Evolutionary conservation across 2,329 filamentous ascomycete genomes (phyloP).

Genomic region (Diatrype stigma): DNA sequence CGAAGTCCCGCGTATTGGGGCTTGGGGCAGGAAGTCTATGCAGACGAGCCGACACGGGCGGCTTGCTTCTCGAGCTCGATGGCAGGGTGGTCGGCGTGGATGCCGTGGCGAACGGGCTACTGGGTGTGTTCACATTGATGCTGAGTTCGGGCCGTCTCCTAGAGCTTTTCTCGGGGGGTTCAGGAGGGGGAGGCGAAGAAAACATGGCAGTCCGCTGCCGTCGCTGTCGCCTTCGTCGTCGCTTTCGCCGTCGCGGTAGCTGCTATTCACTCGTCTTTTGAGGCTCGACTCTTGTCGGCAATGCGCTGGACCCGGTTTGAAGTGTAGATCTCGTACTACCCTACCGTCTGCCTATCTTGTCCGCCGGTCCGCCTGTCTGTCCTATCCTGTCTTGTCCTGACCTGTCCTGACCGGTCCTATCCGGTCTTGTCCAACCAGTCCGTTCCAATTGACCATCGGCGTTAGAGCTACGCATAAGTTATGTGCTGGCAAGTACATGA

Average conservation of each 20-base stretch:
- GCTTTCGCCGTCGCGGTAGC: background rate
- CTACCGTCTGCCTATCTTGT: background rate
- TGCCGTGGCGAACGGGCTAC: constrained; percentile 24
- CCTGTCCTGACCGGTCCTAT: background rate
- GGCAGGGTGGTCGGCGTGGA: background rate
- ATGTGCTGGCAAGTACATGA: background rate
- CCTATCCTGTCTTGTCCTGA: background rate
- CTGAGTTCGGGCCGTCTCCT: constrained; percentile 34
- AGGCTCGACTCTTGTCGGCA: too few relatives aligned
- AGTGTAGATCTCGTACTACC: background rate
- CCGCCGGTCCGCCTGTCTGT: background rate
- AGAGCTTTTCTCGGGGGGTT: constrained; percentile 6
- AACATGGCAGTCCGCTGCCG: background rate
- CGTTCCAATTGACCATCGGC: background rate
- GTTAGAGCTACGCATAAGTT: background rate
- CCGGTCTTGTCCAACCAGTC: background rate
- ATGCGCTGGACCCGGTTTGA: background rate
- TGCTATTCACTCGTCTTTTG: background rate
- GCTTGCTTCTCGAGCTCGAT: constrained; percentile 26
- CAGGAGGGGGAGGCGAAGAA: background rate
- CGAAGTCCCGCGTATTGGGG: constrained; percentile 18
- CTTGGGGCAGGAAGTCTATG: constrained; percentile 23
- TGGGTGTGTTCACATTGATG: constrained; percentile 30
- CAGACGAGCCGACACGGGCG: constrained; percentile 29
- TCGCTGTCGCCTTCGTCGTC: background rate